Base-by-base conservation (phyloP, 192 early-diverging fungal genomes). In the Rhizophagus clarus region DNA sequence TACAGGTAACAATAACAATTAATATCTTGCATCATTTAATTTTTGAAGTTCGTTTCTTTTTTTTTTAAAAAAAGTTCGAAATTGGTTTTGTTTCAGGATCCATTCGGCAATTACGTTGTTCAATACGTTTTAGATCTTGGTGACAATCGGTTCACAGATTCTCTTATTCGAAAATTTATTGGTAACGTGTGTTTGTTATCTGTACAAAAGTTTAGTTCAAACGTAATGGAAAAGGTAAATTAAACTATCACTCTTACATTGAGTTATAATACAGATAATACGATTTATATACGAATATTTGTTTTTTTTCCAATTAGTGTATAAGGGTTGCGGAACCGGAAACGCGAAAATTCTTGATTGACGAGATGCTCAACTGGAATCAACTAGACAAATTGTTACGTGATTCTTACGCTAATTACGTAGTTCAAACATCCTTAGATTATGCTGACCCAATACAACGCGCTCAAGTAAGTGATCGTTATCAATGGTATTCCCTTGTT, bases 41-140 rank as follows among this genome's bases (percentile, higher is more conserved):
- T 31, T 32, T 12, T 1, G 12, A 40, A 5, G 37, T 45, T 45
- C 3, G 0, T 42, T 45, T 45, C 12, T 45, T 37, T 37, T 37
- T 37, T 37, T 37, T 37, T 37, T 5, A 3, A 37, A 37, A 37
- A 37, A 37, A 37, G 2, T 37, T 37, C 34, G 34, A 37, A n/a
- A n/a, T n/a, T n/a, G n/a, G 6, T 40, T 40, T 40, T 34, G 8
- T 42, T 42, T 26, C 32, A 74, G 49, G 96, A 97, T 80, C 94
- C 93, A 32, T 97, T 93, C 85, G 96, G 95, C 22, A 97, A 97
- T 88, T 97, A 97, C 77, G 96, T 97, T 15, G 94, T 97, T 61
- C 96, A 97, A 85, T 97, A 97, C 64, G 93, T 97, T 37, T 86
- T 97, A 61, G 96, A 97, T 72, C 85, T 97, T 45, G 88, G 87